Base-by-base conservation (phyloP, 805 yeast species). In the Starmerella sirachaensis region DNA sequence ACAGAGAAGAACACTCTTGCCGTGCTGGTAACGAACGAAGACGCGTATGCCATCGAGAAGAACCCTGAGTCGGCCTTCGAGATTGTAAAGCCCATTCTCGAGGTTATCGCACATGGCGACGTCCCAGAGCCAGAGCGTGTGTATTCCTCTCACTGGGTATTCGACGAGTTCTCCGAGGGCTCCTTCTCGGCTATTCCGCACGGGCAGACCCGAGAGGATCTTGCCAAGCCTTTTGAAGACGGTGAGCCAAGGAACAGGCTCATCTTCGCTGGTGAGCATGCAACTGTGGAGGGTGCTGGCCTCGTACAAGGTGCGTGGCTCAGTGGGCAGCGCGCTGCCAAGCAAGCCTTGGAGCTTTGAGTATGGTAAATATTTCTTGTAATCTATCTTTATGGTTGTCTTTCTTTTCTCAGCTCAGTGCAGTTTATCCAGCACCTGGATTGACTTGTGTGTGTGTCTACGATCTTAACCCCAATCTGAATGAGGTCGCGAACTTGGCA, bases 251-350 rank as follows among this genome's bases (percentile, higher is more conserved):
- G 48, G 17, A 37, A 36, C 35, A 27, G 44, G 4, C 59, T 83
- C 3, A 61, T 86, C 33, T 83, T 84, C 63, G 94, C 94, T 0
- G 94, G 94, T 7, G 94, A 84, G 54, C 94, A 83, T 53, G 78
- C 94, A 0, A 70, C 76, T 17, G 59, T 73, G 49, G 86, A 80
- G 47, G 94, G 93, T 10, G 82, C 88, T 5, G 93, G 93, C 0
- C 82, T 91, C 47, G 86, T 78, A 10, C 88, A 84, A 55, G 94
- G 94, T 1, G 94, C 94, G 0, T 82, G 83, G 72, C 62, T 65
- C 46, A 78, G 86, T 55, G 94, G 85, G 4, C 53, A 47, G 38
- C 61, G 85, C 46, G 74, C 69, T 35, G 74, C 73, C 1, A 46
- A 52, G 11, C 60, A 56, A 39, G 56, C 62, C 11, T 13, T n/a